A percentile compares a stretch with the other conserved stretches of the same genome.
Conservation (phyloP, 495 filamentous ascomycete species). For the Annulohypoxylon moriforme region DNA sequence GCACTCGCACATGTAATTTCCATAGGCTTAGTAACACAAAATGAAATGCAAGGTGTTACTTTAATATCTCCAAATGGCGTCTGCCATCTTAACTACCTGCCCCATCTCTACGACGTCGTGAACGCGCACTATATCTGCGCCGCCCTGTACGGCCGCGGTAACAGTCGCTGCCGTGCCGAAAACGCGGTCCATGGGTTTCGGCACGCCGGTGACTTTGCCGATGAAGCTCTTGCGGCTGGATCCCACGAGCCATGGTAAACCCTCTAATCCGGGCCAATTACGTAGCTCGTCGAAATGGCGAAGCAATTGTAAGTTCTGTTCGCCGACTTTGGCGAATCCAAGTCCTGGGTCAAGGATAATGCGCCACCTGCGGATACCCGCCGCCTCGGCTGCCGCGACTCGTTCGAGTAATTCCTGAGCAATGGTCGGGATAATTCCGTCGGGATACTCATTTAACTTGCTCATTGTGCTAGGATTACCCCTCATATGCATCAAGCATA, state of each 20-base stretch:
- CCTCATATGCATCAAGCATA: conserved; percentile 96
- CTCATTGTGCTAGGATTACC: conserved; percentile 89
- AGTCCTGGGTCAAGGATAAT: conserved; percentile 95
- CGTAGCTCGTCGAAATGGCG: conserved; percentile 72
- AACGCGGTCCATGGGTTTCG: conserved; percentile 65
- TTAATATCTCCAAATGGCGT: conserved; percentile 81
- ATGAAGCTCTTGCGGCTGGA: conserved; percentile 92
- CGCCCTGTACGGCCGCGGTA: conserved; percentile 86
- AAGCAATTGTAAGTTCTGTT: conserved; percentile 84
- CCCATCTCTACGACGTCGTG: conserved; percentile 95
- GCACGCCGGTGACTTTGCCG: conserved; percentile 81
- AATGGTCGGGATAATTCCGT: conserved; percentile 77
- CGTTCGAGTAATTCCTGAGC: conserved; percentile 74
- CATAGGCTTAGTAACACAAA: not conserved
- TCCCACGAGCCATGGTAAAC: conserved; percentile 89
- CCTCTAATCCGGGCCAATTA: conserved; percentile 69
- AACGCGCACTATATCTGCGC: conserved; percentile 93
- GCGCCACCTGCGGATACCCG: conserved; percentile 89
- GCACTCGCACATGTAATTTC: not conserved
- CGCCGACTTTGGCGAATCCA: conserved; percentile 87
- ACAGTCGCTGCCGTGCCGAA: conserved; percentile 94
- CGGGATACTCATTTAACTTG: conserved; percentile 72
- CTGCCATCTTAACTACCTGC: conserved; percentile 86
- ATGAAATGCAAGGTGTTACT: not conserved
- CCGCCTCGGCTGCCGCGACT: conserved; percentile 79